Conservation (phyloP, 768 basidiomycete genomes). For the Pisolithus orientalis region DNA sequence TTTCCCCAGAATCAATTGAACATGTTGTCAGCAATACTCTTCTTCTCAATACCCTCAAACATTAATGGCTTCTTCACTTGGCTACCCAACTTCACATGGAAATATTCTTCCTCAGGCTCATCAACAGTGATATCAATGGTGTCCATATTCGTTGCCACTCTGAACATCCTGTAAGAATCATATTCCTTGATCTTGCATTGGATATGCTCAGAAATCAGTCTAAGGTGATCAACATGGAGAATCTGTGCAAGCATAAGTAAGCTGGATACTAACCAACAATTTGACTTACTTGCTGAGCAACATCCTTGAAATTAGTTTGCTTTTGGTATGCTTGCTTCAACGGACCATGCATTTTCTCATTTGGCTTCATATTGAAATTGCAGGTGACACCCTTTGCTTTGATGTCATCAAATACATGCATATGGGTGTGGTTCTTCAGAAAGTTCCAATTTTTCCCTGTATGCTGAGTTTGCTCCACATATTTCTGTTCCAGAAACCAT, state of each 20-base stretch:
- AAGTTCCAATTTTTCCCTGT: too few species aligned
- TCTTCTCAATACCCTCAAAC: not conserved
- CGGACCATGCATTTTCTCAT: not conserved
- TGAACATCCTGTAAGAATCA: too few species aligned
- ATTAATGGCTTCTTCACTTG: not conserved
- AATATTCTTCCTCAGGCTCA: too few species aligned
- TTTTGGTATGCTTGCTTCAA: slow-evolving; percentile 13
- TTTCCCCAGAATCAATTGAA: too few species aligned
- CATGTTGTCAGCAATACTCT: too few species aligned
- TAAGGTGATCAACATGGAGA: slow-evolving; percentile 1
- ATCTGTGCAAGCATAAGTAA: slow-evolving; percentile 1
- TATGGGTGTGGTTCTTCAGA: too few species aligned
- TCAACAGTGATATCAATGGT: too few species aligned
- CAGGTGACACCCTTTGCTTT: too few species aligned
- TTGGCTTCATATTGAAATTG: not conserved
- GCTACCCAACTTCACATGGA: not conserved
- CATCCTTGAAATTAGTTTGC: slow-evolving; percentile 1
- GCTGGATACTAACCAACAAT: slow-evolving; percentile 1
- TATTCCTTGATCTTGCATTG: too few species aligned
- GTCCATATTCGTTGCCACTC: too few species aligned
- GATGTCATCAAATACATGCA: too few species aligned
- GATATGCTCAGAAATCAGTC: not conserved
- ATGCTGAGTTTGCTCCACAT: not conserved
- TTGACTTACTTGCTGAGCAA: slow-evolving; percentile 24
- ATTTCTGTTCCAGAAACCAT: not conserved